Conservation (phyloP, 345 rosid genomes). For the Eucalyptus sp. region DNA sequence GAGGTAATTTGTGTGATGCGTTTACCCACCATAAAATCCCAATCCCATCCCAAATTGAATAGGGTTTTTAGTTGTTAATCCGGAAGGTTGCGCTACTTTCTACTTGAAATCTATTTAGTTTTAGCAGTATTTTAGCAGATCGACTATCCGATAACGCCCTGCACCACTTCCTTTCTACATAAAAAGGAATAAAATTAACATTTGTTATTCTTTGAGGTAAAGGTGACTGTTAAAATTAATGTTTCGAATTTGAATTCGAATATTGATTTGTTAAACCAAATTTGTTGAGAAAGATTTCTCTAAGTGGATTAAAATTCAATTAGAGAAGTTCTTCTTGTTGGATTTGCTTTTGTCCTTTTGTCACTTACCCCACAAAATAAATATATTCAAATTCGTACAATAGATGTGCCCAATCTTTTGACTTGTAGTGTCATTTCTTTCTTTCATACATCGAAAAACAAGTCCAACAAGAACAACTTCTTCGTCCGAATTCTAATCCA, state of each 20-base stretch:
- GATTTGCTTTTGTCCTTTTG: no score
- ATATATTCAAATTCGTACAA: no score
- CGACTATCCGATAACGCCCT: rapidly evolving
- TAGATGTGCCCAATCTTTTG: no score
- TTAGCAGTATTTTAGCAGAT: rapidly evolving
- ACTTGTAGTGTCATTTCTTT: no score
- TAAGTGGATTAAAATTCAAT: no score
- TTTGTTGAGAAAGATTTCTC: rapidly evolving
- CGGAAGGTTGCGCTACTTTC: rapidly evolving
- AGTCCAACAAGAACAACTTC: no score
- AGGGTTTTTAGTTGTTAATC: background rate
- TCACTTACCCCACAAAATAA: no score
- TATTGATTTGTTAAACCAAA: rapidly evolving
- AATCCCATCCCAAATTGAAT: background rate
- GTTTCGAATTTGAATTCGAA: rapidly evolving
- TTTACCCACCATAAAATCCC: background rate
- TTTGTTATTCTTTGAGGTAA: no score
- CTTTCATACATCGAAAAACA: no score
- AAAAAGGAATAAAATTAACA: background rate
- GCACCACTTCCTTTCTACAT: background rate
- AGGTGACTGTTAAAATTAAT: no score
- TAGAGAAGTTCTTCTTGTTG: no score
- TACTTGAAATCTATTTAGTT: background rate
- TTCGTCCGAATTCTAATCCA: no score
- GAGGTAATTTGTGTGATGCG: background rate